Evolutionary conservation across 2,329 filamentous ascomycete genomes (phyloP).

Genomic region (Aspergillus fumigatus): DNA sequence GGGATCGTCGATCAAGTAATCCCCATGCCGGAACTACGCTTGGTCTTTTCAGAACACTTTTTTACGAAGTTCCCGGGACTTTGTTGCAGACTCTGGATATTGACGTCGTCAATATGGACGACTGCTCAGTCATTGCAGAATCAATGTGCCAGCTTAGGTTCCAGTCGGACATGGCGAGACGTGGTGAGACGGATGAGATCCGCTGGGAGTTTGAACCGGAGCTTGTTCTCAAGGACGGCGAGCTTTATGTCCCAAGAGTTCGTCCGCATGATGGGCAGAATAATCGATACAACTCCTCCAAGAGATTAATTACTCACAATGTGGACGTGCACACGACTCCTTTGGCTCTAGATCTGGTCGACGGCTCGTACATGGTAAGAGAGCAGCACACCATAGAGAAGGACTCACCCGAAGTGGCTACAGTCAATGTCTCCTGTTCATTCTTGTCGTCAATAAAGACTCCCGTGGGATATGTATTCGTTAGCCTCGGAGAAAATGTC

Average conservation of each 20-base stretch:
- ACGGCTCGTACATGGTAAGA: not conserved
- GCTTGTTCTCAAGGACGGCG: slow-evolving; percentile 5
- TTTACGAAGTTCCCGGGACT: not conserved
- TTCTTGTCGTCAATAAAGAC: not conserved
- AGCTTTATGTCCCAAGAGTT: slow-evolving; percentile 16
- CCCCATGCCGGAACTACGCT: not conserved
- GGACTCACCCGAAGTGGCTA: not conserved
- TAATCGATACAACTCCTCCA: slow-evolving; percentile 5
- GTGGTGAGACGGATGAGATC: not conserved
- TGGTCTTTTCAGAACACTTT: not conserved
- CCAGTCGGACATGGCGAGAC: not conserved
- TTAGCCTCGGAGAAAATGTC: not conserved
- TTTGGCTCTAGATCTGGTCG: not conserved
- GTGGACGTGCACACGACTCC: not conserved
- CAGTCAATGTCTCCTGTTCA: not conserved
- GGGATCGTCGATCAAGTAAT: not conserved
- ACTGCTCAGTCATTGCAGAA: not conserved
- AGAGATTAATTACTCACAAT: not conserved
- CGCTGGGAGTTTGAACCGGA: not conserved
- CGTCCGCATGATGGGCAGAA: slow-evolving; percentile 2
- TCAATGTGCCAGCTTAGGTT: not conserved
- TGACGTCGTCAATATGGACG: not conserved
- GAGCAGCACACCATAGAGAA: not conserved
- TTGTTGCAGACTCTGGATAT: not conserved
- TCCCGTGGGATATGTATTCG: not conserved